phyloP scores from a whole-genome alignment of 805 yeast species.

The Cephaloascus fragrans region DNA sequence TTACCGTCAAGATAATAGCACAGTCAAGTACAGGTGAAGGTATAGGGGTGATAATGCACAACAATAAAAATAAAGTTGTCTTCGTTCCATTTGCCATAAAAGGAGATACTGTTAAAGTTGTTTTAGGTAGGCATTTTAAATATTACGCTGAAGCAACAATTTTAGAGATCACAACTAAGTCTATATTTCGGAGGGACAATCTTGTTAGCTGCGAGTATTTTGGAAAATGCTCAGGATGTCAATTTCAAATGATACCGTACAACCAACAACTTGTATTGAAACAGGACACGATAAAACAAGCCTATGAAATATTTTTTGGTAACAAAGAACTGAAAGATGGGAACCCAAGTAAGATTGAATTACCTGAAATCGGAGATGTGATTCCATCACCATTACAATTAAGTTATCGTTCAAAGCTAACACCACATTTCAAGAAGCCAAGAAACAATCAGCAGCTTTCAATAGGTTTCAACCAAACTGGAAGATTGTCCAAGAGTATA shows the following conservation, averaged over 20 bases:
- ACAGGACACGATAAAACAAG: slow-evolving; percentile 17
- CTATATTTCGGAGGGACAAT: slow-evolving; percentile 12
- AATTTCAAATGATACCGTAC: slow-evolving; percentile 28
- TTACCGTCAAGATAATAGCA: slow-evolving; percentile 16
- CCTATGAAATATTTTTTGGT: slow-evolving; percentile 19
- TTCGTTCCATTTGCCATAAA: slow-evolving; percentile 26
- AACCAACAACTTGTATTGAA: slow-evolving; percentile 26
- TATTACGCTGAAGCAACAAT: slow-evolving; percentile 20
- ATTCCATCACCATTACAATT: slow-evolving; percentile 26
- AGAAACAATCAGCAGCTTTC: slow-evolving; percentile 5
- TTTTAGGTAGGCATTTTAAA: slow-evolving; percentile 18
- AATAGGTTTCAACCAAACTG: slow-evolving; percentile 21
- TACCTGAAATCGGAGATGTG: slow-evolving; percentile 14
- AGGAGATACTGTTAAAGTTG: slow-evolving; percentile 24
- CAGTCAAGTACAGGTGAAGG: slow-evolving; percentile 27
- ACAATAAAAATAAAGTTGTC: slow-evolving; percentile 11
- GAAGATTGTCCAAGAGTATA: slow-evolving; percentile 13
- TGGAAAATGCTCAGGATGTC: slow-evolving; percentile 29
- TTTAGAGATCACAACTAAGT: slow-evolving; percentile 7
- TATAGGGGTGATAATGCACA: slow-evolving; percentile 18
- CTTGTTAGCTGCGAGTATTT: slow-evolving; percentile 24
- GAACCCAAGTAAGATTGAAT: not conserved
- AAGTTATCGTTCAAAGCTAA: slow-evolving; percentile 28
- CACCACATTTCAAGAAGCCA: slow-evolving; percentile 23
- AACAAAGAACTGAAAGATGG: slow-evolving; percentile 15